Base-by-base conservation (phyloP, 345 rosid genomes). In the Eucalyptus marginata region DNA sequence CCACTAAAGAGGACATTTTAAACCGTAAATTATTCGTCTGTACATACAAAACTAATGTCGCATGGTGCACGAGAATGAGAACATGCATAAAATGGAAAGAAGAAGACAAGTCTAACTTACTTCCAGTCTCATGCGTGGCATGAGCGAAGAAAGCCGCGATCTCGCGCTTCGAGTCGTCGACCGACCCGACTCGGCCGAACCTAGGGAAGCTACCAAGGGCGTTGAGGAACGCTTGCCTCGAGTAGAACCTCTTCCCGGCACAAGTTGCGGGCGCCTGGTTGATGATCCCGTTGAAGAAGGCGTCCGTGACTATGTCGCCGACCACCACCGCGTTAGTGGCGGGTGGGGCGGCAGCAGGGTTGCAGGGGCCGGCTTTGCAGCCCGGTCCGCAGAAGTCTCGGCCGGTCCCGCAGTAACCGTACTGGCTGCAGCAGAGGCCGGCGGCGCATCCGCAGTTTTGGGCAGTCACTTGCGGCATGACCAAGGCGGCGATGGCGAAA, bases 81-180 rank as follows among this genome's bases (percentile, higher is more conserved):
- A 20, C 84, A 50, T 76, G 81, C 80, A 68, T 4, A 31, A 36
- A 68, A 8, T 18, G 83, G 83, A 76, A 43, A 76, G 47, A 10
- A 71, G 44, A 62, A 36, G 47, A 36, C 83, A 36, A 5, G 29
- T 36, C 83, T 22, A 76, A 40, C 95, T 94, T 95, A 95, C 98
- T 92, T 88, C 97, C 98, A 62, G 98, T 97, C 88, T 96, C 97
- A 88, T 96, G 98, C 1, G 99, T 96, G 89, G 91, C 95, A 89
- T 97, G 98, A 4, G 97, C 98, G 71, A 97, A 97, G 91, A 95
- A 95, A 12, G 96, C 94, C 12, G 99, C 99, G 47, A 96, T 94
- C 91, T 96, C 97, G 12, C 99, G 95, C 90, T 89, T 94, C 7
- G 94, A 91, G 80, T 93, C 96, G 49, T 93, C 95, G 10, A 27